phyloP scores from a whole-genome alignment of 2,329 filamentous ascomycete species.

The Epichloe sylvatica region DNA sequence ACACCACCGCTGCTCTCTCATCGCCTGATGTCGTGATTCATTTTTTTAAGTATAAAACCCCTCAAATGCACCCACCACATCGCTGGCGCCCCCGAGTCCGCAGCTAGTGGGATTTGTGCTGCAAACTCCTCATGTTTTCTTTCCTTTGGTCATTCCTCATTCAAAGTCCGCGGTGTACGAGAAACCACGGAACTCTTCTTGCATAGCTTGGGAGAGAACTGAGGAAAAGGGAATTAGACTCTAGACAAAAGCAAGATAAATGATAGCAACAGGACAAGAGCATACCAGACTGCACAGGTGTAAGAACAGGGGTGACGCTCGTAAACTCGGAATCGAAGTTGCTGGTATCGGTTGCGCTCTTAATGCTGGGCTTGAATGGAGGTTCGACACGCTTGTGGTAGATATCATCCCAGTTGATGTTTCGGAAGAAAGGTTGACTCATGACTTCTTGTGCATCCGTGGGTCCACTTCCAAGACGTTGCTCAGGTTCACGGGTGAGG shows the following conservation, averaged over 20 bases:
- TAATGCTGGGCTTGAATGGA: conserved; percentile 82
- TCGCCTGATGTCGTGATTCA: neutral
- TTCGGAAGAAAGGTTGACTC: conserved; percentile 96
- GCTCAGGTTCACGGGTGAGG: conserved; percentile 84
- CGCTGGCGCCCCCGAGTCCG: neutral
- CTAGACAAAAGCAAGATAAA: too few relatives aligned
- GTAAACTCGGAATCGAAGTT: conserved; percentile 99
- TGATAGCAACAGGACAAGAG: conserved; percentile 8
- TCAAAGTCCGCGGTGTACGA: conserved; percentile 92
- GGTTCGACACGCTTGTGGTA: conserved; percentile 87
- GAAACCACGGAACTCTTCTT: conserved; percentile 98
- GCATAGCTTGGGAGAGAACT: conserved; percentile 97
- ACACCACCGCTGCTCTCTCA: neutral
- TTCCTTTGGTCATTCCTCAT: conserved; percentile 23
- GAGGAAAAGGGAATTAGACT: neutral
- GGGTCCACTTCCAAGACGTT: conserved; percentile 82
- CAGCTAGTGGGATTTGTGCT: conserved; percentile 2
- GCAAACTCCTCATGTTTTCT: conserved; percentile 1
- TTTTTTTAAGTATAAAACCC: neutral
- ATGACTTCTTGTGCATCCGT: conserved; percentile 98
- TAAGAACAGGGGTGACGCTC: conserved; percentile 92
- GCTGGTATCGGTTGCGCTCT: conserved; percentile 91
- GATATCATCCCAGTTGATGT: conserved; percentile 97
- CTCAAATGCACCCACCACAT: neutral
- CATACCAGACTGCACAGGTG: conserved; percentile 92